These are phyloP conservation scores for Fusarium xyrophilum DNA, from an alignment of 2,329 filamentous ascomycete genomes.

Conservation along the genomic window DNA sequence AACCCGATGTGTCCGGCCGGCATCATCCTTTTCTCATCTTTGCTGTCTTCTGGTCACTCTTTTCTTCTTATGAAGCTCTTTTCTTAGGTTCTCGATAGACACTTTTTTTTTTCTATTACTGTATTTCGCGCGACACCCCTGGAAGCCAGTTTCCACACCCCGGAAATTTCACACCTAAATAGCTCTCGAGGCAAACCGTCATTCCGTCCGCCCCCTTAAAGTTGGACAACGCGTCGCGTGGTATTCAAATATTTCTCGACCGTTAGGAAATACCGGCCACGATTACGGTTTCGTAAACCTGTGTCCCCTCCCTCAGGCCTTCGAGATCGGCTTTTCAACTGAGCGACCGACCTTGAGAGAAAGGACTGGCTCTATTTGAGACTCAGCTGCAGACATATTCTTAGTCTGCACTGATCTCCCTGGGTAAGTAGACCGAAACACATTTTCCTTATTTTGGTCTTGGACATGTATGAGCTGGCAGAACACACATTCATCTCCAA, in stretches of 20 bases:
- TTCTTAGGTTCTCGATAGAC: constrained; percentile 32
- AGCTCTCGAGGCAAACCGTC: constrained; percentile 30
- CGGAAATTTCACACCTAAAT: constrained; percentile 36
- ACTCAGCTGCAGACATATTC: constrained; percentile 63
- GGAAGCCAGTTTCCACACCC: constrained; percentile 37
- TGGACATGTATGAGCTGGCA: constrained; percentile 26
- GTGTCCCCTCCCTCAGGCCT: constrained; percentile 27
- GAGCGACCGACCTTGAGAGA: constrained; percentile 40
- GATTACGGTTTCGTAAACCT: constrained; percentile 29
- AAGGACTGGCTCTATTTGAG: constrained; percentile 49
- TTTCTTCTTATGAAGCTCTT: constrained; percentile 42
- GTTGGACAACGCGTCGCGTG: constrained; percentile 47
- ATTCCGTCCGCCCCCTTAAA: constrained; percentile 40
- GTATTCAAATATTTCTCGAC: constrained; percentile 32
- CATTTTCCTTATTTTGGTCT: constrained; percentile 16
- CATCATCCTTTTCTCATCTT: constrained; percentile 36
- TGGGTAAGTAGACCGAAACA: constrained; percentile 50
- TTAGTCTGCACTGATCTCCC: constrained; percentile 70
- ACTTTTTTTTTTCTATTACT: constrained; percentile 15
- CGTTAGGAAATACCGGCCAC: constrained; percentile 25
- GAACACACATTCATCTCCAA: constrained; percentile 34
- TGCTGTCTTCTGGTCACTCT: constrained; percentile 35
- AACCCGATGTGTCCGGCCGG: constrained; percentile 45
- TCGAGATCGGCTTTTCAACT: constrained; percentile 38
- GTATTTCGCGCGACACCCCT: constrained; percentile 33